These are phyloP conservation scores for Neocucurbitaria cava DNA, from an alignment of 2,329 filamentous ascomycete genomes.

Conservation along the genomic window DNA sequence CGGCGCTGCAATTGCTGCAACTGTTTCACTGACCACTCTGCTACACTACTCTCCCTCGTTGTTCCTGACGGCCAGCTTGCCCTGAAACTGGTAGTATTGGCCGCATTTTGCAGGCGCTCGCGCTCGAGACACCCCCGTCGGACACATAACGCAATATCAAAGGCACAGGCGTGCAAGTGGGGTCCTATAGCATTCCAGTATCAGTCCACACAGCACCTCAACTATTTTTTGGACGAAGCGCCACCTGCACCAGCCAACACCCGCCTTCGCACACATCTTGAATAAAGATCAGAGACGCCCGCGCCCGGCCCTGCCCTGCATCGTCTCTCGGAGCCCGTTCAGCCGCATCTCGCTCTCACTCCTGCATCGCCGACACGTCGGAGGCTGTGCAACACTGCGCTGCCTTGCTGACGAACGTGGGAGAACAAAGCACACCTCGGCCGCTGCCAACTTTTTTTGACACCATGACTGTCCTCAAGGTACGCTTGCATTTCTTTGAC, in stretches of 20 bases:
- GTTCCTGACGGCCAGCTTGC: background rate
- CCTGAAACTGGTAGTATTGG: constrained; percentile 19
- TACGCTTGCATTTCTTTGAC: constrained; percentile 21
- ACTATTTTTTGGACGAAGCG: constrained; percentile 18
- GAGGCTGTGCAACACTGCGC: constrained; percentile 31
- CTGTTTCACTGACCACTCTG: constrained; percentile 10
- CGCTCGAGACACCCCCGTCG: constrained; percentile 17
- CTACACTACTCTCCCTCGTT: background rate
- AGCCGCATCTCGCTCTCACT: constrained; percentile 25
- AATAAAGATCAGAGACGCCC: constrained; percentile 17
- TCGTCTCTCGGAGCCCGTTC: constrained; percentile 12
- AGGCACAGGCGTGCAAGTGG: constrained; percentile 28
- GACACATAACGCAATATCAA: constrained; percentile 27
- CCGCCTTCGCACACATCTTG: constrained; percentile 17
- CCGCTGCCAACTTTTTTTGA: constrained; percentile 5
- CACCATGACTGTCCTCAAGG: constrained; percentile 51
- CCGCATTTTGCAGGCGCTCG: constrained; percentile 20
- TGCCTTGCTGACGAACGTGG: constrained; percentile 18
- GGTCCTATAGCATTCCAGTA: constrained; percentile 36
- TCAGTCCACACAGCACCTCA: constrained; percentile 29
- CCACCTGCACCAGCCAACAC: constrained; percentile 14
- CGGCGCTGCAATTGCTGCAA: constrained; percentile 16
- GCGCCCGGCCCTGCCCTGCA: constrained; percentile 23
- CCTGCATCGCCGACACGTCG: constrained; percentile 16
- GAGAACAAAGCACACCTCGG: constrained; percentile 21